Conservation (phyloP, 2,329 filamentous ascomycete genomes). For the Talaromyces sp. region DNA sequence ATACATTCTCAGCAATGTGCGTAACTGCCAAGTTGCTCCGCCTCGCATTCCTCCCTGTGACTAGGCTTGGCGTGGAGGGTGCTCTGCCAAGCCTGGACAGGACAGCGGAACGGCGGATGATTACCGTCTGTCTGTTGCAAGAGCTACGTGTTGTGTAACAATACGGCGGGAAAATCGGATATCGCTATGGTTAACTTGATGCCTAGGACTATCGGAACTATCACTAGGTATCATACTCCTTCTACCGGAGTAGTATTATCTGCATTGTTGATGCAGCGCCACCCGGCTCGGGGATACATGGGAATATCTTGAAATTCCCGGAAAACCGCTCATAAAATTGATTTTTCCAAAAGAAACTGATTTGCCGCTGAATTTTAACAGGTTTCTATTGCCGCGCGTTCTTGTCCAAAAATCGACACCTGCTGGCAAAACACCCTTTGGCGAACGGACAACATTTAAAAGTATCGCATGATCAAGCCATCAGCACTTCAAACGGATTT, state of each 20-base stretch:
- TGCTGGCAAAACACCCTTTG: too few relatives aligned
- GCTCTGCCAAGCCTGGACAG: not conserved
- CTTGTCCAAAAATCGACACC: not conserved
- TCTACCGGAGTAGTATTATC: not conserved
- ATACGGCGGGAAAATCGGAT: not conserved
- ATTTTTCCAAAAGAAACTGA: not conserved
- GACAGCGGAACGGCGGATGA: constrained; percentile 7
- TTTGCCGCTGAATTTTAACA: not conserved
- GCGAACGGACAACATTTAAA: not conserved
- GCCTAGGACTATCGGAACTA: not conserved
- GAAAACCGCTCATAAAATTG: not conserved
- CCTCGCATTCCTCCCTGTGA: constrained; percentile 12
- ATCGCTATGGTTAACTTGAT: not conserved
- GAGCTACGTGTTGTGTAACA: not conserved
- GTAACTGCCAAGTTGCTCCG: constrained; percentile 9
- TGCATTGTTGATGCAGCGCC: not conserved
- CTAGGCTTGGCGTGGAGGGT: constrained; percentile 6
- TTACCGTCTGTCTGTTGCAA: not conserved
- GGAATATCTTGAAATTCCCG: not conserved
- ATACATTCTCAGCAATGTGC: not conserved
- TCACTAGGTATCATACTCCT: not conserved
- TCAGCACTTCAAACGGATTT: constrained; percentile 21
- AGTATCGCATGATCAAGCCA: constrained; percentile 6
- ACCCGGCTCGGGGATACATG: not conserved
- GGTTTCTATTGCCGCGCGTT: not conserved